Conservation (phyloP, 768 basidiomycete species). For the Lentinula raphanica region DNA sequence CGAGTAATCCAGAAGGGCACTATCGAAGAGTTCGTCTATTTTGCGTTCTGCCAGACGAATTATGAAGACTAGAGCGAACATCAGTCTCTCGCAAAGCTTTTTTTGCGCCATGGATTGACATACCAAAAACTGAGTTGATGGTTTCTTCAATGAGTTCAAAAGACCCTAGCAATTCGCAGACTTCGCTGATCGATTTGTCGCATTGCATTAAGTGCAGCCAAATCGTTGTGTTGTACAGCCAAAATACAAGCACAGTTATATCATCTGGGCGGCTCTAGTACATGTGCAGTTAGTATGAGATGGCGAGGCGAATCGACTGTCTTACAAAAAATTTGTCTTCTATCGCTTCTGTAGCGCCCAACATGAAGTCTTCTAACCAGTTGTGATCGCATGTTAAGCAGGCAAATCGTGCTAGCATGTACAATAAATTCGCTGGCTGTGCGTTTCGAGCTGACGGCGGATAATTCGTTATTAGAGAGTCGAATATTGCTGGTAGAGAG, state of each 20-base stretch:
- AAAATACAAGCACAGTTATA: constrained; percentile 82
- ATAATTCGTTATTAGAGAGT: constrained; percentile 76
- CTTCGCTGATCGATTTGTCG: constrained; percentile 70
- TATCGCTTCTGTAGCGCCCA: constrained; percentile 87
- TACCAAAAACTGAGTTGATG: constrained; percentile 92
- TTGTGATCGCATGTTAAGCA: constrained; percentile 82
- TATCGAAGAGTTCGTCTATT: constrained; percentile 83
- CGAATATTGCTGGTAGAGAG: constrained; percentile 71
- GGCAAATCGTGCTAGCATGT: constrained; percentile 91
- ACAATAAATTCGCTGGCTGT: constrained; percentile 87
- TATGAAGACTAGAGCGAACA: constrained; percentile 66
- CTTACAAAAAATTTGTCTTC: constrained; percentile 91
- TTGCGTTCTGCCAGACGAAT: constrained; percentile 87
- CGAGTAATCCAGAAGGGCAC: constrained; percentile 76
- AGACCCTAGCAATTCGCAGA: constrained; percentile 80
- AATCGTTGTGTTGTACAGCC: constrained; percentile 88
- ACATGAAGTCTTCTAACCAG: constrained; percentile 90
- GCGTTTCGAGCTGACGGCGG: constrained; percentile 66
- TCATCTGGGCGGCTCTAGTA: constrained; percentile 82
- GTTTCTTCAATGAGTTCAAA: constrained; percentile 88
- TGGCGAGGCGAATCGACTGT: constrained; percentile 11
- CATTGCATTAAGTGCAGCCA: constrained; percentile 91
- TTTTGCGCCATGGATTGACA: constrained; percentile 7
- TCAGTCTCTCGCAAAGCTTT: neutral
- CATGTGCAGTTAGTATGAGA: constrained; percentile 6